Percentiles rank a stretch among this genome's conserved stretches.
Conservation (phyloP, 305 asterid genomes). For the Stenogyne calaminthoides region DNA sequence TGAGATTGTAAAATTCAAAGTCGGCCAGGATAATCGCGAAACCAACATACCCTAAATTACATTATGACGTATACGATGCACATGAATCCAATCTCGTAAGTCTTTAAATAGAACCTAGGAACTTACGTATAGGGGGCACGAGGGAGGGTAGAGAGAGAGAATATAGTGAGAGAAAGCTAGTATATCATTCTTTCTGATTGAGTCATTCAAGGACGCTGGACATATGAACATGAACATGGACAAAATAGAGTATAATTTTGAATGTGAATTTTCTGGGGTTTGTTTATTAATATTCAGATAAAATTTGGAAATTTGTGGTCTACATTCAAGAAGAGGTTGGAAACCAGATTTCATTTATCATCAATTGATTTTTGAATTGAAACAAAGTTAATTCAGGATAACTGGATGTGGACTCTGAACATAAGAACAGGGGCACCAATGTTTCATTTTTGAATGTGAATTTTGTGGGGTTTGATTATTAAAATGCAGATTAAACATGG, state of each 20-base stretch:
- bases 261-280: not conserved
- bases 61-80: no score
- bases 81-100: no score
- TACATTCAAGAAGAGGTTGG: not conserved
- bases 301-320: conserved; percentile 1
- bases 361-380: not conserved
- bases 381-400: conserved; percentile 4
- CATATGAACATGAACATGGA: conserved; percentile 24
- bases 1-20: no score
- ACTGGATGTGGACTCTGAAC: conserved; percentile 27
- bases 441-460: not conserved
- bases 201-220: conserved; percentile 20
- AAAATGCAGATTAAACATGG: not conserved
- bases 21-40: no score
- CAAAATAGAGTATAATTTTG: not conserved
- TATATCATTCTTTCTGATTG: not conserved
- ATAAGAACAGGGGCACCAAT: conserved; percentile 18
- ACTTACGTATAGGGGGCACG: not conserved
- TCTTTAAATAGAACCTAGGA: no score
- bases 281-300: not conserved
- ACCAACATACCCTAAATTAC: no score
- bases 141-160: conserved; percentile 1
- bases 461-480: not conserved
- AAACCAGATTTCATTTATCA: not conserved
- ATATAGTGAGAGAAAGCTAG: not conserved